Evolutionary conservation across 2,329 filamentous ascomycete species (phyloP).

Genomic region (Colletotrichum lini): DNA sequence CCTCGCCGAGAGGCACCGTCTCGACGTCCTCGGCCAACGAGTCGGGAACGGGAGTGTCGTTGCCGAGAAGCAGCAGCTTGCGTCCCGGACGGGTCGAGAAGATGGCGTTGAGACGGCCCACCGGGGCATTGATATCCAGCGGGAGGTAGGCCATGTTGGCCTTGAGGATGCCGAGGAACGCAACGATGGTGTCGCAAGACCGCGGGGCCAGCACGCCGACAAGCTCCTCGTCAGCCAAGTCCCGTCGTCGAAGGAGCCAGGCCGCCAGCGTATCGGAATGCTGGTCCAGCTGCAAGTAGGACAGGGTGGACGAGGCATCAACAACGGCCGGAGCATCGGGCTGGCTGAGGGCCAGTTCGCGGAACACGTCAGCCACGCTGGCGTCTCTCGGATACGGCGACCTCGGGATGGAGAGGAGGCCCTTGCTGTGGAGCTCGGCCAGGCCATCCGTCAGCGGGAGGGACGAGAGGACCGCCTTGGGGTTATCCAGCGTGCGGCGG

Average conservation of each 20-base stretch:
- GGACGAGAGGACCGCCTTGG: background rate
- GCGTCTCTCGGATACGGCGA: conserved; percentile 1
- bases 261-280: background rate
- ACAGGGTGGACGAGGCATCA: background rate
- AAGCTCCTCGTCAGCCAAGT: background rate
- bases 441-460: conserved; percentile 3
- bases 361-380: conserved; percentile 9
- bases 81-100: background rate
- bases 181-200: background rate
- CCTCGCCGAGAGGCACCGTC: conserved; percentile 12
- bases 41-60: background rate
- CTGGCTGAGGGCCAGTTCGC: background rate
- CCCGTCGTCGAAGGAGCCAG: background rate
- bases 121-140: conserved; percentile 5
- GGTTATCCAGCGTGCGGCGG: background rate
- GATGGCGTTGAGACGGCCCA: conserved; percentile 4
- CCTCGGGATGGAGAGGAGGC: background rate
- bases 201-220: conserved; percentile 10
- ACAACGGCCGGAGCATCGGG: background rate
- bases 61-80: background rate
- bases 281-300: conserved; percentile 1
- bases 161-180: conserved; percentile 6
- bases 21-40: background rate
- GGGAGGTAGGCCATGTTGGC: conserved; percentile 14
- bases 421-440: background rate